Percentiles rank a stretch among this genome's conserved stretches.
These are phyloP conservation scores for Moringa oleifera DNA, from an alignment of 345 rosid species.

Conservation along the genomic window DNA sequence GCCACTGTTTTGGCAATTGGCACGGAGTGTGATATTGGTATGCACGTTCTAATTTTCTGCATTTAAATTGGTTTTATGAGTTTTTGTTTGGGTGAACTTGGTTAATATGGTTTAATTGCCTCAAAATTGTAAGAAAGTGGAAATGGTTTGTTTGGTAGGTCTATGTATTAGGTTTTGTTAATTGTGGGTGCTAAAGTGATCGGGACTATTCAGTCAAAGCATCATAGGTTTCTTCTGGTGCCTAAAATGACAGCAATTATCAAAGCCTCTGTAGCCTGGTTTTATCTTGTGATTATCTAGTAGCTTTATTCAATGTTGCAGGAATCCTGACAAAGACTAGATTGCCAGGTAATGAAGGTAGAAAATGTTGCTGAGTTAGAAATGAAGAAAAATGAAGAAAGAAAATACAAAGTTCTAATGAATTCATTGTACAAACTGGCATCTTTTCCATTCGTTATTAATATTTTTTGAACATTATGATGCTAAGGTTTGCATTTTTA, in stretches of 20 bases:
- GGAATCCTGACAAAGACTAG: background rate
- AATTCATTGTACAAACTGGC: no score
- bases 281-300: background rate
- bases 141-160: background rate
- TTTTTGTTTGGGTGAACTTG: background rate
- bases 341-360: no score
- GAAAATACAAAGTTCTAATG: no score
- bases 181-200: background rate
- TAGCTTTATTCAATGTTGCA: background rate
- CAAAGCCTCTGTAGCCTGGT: no score
- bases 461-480: background rate
- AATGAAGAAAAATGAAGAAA: no score
- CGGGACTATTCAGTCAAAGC: background rate
- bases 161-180: background rate
- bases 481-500: background rate
- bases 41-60: background rate
- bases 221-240: no score
- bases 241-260: no score
- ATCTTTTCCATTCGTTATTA: no score
- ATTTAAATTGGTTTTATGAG: background rate
- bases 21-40: slow-evolving; percentile 91
- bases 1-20: slow-evolving; percentile 91
- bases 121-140: background rate
- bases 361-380: no score
- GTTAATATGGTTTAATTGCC: background rate